Evolutionary conservation across 2,329 filamentous ascomycete species (phyloP), one percentile per base, ranked within the genome.

Genomic region (Lithohypha guttulata): DNA sequence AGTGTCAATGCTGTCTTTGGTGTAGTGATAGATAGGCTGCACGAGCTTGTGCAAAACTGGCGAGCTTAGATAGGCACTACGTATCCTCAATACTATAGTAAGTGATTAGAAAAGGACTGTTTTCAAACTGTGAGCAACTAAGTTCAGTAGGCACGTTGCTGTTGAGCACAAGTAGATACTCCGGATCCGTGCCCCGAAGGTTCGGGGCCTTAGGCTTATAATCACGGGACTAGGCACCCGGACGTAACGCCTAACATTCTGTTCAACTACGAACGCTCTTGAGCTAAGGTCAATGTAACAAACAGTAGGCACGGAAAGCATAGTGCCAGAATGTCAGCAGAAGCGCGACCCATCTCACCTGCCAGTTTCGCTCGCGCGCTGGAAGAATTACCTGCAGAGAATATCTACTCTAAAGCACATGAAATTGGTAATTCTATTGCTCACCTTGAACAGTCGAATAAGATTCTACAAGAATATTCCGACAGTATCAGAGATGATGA

Each of bases 31-130:
- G 91, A 98, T 65, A 79, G 85, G 52, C 67, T 96, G 51, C 91
- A 98, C 64, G 86, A 89, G 52, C 78, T 94, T 64, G 84, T 93
- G 45, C 91, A 98, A 66, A 82, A 84, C 38, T 89, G 89, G 67
- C 75, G 84, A 58, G 79, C 80, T n/a, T 84, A 37, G 34, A 18
- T 15, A 6, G 15, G 26, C 4, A 14, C n/a, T n/a, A n/a, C n/a
- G n/a, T n/a, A n/a, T n/a, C n/a, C n/a, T n/a, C n/a, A n/a, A n/a
- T n/a, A n/a, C n/a, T n/a, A n/a, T n/a, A n/a, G n/a, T n/a, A n/a
- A n/a, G n/a, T n/a, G n/a, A n/a, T n/a, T n/a, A n/a, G n/a, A n/a
- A n/a, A n/a, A n/a, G n/a, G n/a, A n/a, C n/a, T n/a, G n/a, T n/a
- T n/a, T n/a, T n/a, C n/a, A n/a, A n/a, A n/a, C n/a, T n/a, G n/a